Percentiles rank a stretch among this genome's conserved stretches.
These are phyloP conservation scores for Amphirosellinia nigrospora DNA, from an alignment of 495 filamentous ascomycete species.

Conservation along the genomic window DNA sequence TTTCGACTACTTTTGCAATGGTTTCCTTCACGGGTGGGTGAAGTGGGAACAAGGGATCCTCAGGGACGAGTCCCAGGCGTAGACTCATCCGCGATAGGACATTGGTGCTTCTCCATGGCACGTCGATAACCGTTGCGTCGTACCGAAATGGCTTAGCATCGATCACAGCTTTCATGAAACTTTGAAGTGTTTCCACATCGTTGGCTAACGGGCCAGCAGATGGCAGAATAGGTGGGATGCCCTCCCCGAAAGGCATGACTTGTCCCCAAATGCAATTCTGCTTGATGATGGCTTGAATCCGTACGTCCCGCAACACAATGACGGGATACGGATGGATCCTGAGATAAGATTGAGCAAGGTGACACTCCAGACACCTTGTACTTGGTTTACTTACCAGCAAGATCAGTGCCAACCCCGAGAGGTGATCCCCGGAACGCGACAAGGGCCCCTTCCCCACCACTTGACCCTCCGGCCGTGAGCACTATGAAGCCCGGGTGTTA, in stretches of 20 bases:
- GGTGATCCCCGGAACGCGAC: conserved; percentile 45
- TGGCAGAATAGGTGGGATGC: conserved; percentile 50
- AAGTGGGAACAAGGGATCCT: conserved; percentile 62
- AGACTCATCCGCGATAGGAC: conserved; percentile 34
- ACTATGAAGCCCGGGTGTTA: neutral
- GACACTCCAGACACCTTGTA: conserved; percentile 48
- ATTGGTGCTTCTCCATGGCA: conserved; percentile 49
- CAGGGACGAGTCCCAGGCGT: conserved; percentile 59
- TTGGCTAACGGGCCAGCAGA: conserved; percentile 59
- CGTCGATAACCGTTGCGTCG: conserved; percentile 54
- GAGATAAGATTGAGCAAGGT: conserved; percentile 42
- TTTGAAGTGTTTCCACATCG: conserved; percentile 51
- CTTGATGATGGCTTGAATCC: conserved; percentile 62
- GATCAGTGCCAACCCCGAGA: conserved; percentile 61
- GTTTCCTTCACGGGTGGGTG: conserved; percentile 62
- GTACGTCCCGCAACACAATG: conserved; percentile 61
- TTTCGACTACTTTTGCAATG: conserved; percentile 54
- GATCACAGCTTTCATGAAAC: conserved; percentile 59
- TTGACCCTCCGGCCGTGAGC: conserved; percentile 64
- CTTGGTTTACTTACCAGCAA: conserved; percentile 57
- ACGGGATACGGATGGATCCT: conserved; percentile 58
- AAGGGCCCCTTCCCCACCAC: conserved; percentile 61
- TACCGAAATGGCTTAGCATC: conserved; percentile 53
- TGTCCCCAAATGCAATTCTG: conserved; percentile 59
- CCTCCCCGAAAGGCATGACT: conserved; percentile 47